Evolutionary conservation across 148 eudicot genomes (phyloP).

Genomic region (Arbutus unedo): DNA sequence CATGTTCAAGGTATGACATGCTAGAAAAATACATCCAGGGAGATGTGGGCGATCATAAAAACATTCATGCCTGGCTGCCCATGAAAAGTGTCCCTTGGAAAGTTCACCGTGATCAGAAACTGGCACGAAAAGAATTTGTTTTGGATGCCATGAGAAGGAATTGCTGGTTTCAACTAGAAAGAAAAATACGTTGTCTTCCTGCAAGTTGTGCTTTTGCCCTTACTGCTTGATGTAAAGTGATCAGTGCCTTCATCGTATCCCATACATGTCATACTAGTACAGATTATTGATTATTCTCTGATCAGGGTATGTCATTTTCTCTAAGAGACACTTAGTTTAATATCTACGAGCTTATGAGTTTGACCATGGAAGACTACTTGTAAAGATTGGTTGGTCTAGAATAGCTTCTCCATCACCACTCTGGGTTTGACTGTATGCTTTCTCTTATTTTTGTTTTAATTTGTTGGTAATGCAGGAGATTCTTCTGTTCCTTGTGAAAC

Average conservation of each 20-base stretch:
- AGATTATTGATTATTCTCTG: not conserved
- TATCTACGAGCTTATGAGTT: not conserved
- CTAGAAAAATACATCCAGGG: not conserved
- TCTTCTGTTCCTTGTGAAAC: constrained; percentile 58
- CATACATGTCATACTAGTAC: not conserved
- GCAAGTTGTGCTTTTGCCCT: not conserved
- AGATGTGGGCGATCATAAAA: not conserved
- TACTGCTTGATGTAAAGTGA: not conserved
- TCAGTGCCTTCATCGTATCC: not conserved
- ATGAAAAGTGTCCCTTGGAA: not conserved
- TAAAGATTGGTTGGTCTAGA: not conserved
- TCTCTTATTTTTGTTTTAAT: constrained; percentile 4
- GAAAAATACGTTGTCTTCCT: not conserved
- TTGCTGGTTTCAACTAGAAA: not conserved
- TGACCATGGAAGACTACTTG: not conserved
- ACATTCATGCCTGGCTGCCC: not conserved
- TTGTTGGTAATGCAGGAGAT: constrained; percentile 44
- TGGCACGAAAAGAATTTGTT: not conserved
- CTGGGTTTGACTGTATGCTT: constrained; percentile 4
- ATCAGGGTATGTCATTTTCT: not conserved
- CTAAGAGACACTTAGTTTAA: not conserved
- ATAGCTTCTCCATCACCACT: constrained; percentile 1
- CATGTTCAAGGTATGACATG: not conserved
- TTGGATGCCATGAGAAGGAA: not conserved
- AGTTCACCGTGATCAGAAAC: not conserved